phyloP scores from a whole-genome alignment of 257 asterid species.

The Solanum piurae region DNA sequence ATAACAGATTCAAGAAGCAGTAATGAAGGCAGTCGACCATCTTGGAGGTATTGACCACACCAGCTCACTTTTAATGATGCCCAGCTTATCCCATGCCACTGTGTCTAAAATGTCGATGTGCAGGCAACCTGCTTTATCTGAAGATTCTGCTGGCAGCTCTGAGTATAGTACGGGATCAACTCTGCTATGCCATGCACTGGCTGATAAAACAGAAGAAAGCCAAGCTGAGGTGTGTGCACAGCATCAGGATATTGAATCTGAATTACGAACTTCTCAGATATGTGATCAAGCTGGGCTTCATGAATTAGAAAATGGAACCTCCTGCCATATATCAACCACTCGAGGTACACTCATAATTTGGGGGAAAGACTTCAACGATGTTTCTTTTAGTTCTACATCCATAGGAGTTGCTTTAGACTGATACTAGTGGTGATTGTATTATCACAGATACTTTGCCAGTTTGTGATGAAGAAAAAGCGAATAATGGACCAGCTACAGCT shows the following conservation, averaged over 20 bases:
- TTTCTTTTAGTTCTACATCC: background rate
- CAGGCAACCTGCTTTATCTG: conserved; percentile 65
- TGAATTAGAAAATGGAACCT: conserved; percentile 26
- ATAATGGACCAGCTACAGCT: conserved; percentile 15
- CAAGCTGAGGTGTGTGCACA: conserved; percentile 31
- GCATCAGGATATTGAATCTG: conserved; percentile 31
- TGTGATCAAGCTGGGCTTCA: conserved; percentile 27
- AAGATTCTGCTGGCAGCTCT: conserved; percentile 66
- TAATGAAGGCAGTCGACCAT: conserved; percentile 40
- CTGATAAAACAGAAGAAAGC: conserved; percentile 38
- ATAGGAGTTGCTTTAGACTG: background rate
- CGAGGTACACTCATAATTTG: conserved; percentile 27
- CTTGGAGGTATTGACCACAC: conserved; percentile 54
- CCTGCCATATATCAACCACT: conserved; percentile 21
- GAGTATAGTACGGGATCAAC: conserved; percentile 82
- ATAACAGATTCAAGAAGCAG: conserved; percentile 49
- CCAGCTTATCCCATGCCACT: conserved; percentile 4
- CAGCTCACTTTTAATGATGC: background rate
- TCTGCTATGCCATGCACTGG: conserved; percentile 24
- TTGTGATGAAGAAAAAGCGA: conserved; percentile 18
- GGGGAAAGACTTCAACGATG: background rate
- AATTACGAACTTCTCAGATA: conserved; percentile 27
- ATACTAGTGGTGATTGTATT: background rate
- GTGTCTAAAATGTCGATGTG: conserved; percentile 15
- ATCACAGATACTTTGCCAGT: conserved; percentile 29